These are phyloP conservation scores for Eucalyptus pauciflora DNA, from an alignment of 345 rosid species.

Conservation along the genomic window DNA sequence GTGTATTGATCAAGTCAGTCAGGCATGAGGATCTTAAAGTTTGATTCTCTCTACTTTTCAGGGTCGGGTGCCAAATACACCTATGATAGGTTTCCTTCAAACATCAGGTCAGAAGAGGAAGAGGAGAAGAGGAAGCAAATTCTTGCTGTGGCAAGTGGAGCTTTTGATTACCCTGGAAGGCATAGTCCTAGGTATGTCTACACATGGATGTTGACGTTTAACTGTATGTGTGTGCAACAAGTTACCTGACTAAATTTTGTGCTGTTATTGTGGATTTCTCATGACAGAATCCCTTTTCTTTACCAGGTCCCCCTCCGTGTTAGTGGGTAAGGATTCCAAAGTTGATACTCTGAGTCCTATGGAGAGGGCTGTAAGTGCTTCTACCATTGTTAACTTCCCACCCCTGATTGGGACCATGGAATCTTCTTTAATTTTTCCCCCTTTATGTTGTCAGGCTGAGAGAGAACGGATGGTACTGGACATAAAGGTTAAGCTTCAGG, in stretches of 20 bases:
- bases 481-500: slow-evolving; percentile 98
- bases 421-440: not conserved
- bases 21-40: not conserved
- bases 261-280: not conserved
- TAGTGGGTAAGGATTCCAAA: slow-evolving; percentile 42
- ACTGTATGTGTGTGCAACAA: not conserved
- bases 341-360: slow-evolving; percentile 62
- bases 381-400: not conserved
- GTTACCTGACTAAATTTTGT: not conserved
- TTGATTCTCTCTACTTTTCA: slow-evolving; percentile 3
- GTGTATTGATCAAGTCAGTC: not conserved
- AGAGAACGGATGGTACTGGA: slow-evolving; percentile 98
- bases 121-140: slow-evolving; percentile 93
- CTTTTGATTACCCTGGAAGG: slow-evolving; percentile 72
- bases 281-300: not conserved
- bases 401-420: not conserved
- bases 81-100: slow-evolving; percentile 95
- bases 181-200: slow-evolving; percentile 53
- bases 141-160: slow-evolving; percentile 84
- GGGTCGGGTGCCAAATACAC: slow-evolving; percentile 82
- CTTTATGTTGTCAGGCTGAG: slow-evolving; percentile 51
- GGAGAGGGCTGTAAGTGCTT: slow-evolving; percentile 95
- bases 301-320: slow-evolving; percentile 64
- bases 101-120: slow-evolving; percentile 77
- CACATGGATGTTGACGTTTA: not conserved